Base-by-base conservation (phyloP, 2,329 filamentous ascomycete genomes). In the Cladosporium sp. region DNA sequence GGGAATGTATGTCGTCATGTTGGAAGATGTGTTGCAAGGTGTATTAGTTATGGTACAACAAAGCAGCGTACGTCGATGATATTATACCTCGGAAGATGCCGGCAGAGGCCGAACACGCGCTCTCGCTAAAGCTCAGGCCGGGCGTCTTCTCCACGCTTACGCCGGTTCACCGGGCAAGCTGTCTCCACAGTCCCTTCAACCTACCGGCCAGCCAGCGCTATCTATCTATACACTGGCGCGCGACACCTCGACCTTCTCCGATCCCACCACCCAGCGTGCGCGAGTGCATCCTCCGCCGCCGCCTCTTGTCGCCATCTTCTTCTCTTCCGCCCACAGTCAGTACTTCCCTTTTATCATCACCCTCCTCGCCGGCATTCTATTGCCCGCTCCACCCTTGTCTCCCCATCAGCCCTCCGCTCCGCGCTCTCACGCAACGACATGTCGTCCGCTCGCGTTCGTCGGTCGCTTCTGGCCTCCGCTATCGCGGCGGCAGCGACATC, bases 1-100 rank as follows among this genome's bases (percentile, higher is more conserved):
- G n/a, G 89, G 86, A 60, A 94, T 84, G 72, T 88, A 88, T 61
- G 89, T 86, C 10, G 89, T 92, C 90, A 94, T 95, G 61, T 80
- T 72, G 58, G 10, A 24, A 22, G 2, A 12, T 48, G 17, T 95
- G 61, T 80, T 72, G 58, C 19, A 24, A 22, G 2, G 19, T 48
- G 17, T 48, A 48, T 22, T 17, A 10, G 5, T 3, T 32, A 32
- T 10, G 12, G 28, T 32, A 32, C 12, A 32, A 10, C 28, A 9
- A 32, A 32, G 12, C 8, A 32, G 28, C 12, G 28, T 9, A 32
- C 4, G 5, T 39, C 8, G 8, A 13, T 17, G 3, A 15, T 39
- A 39, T 9, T 19, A 10, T 32, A 32, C 42, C 42, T 45, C 42
- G 42, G 42, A 45, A 25, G 19, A 15, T 7, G 42, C 42, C 22